These are phyloP conservation scores for Trichosanthes cucumerina DNA, from an alignment of 306 rosid species.

Conservation along the genomic window DNA sequence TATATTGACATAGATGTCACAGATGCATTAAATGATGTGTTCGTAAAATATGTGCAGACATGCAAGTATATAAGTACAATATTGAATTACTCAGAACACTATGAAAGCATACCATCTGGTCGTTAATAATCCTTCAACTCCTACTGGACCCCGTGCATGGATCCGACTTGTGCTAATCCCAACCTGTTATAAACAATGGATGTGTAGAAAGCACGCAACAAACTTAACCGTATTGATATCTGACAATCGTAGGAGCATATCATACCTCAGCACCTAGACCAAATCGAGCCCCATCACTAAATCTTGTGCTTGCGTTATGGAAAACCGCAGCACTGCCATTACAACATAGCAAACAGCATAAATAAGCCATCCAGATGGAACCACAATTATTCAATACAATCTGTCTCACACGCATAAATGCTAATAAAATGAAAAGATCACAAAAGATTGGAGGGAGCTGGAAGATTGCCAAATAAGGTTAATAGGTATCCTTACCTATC, in stretches of 20 bases:
- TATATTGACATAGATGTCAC: not conserved
- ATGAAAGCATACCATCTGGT: slow-evolving; percentile 65
- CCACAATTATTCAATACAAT: not conserved
- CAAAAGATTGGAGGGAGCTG: not conserved
- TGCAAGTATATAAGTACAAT: not conserved
- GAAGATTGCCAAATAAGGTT: not conserved
- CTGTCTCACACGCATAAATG: not conserved
- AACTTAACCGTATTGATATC: not conserved
- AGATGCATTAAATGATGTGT: not conserved
- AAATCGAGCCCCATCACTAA: slow-evolving; percentile 91
- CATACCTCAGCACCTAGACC: slow-evolving; percentile 97
- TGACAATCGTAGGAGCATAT: not conserved
- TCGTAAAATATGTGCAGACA: not conserved
- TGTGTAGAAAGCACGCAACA: not conserved
- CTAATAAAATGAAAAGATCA: not conserved
- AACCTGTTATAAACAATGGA: slow-evolving; percentile 38
- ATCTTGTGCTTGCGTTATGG: slow-evolving; percentile 95
- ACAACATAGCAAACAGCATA: not conserved
- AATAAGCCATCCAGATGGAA: not conserved
- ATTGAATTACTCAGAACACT: not conserved
- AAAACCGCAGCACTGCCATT: slow-evolving; percentile 90
- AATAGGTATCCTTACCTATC: slow-evolving; percentile 45
- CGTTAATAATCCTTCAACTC: slow-evolving; percentile 94
- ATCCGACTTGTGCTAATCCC: slow-evolving; percentile 96
- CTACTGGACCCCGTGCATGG: slow-evolving; percentile 98